Conservation (phyloP, 768 basidiomycete genomes). For the Phlegmacium glaucopus region DNA sequence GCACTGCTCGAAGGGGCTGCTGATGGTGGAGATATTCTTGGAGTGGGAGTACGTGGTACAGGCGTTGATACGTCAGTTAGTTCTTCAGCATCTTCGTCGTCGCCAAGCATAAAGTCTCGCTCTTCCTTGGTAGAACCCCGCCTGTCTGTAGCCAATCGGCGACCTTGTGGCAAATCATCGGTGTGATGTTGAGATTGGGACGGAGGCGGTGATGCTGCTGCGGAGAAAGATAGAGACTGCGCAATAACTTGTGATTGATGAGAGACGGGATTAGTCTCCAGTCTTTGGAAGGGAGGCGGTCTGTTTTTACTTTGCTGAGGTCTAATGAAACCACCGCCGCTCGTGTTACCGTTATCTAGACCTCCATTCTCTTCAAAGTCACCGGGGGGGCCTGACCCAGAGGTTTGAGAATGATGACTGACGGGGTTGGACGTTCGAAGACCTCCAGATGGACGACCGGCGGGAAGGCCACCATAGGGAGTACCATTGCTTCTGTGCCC, state of each 20-base stretch:
- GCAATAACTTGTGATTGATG: constrained; percentile 36
- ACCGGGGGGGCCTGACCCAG: constrained; percentile 15
- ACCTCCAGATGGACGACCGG: constrained; percentile 2
- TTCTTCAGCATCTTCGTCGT: constrained; percentile 18
- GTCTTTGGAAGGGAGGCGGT: constrained; percentile 15
- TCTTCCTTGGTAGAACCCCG: constrained; percentile 25
- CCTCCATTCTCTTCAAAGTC: constrained; percentile 14
- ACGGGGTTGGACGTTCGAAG: constrained; percentile 31
- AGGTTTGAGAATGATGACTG: constrained; percentile 35
- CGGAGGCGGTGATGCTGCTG: constrained; percentile 12
- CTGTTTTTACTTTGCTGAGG: constrained; percentile 21
- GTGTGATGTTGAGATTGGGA: constrained; percentile 7
- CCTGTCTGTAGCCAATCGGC: constrained; percentile 3
- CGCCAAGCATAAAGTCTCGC: constrained; percentile 33
- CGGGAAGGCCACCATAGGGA: constrained; percentile 12
- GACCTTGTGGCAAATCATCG: constrained; percentile 2
- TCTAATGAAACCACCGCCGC: constrained; percentile 23
- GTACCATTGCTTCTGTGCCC: constrained; percentile 10
- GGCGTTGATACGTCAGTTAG: constrained; percentile 9
- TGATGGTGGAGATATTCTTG: not conserved
- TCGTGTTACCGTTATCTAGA: not conserved
- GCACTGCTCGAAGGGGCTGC: not conserved
- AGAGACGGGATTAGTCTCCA: constrained; percentile 39
- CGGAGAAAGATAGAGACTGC: constrained; percentile 19
- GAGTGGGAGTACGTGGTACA: not conserved